Evolutionary conservation across 2,329 filamentous ascomycete species (phyloP).

Genomic region (Colletotrichum sp.): DNA sequence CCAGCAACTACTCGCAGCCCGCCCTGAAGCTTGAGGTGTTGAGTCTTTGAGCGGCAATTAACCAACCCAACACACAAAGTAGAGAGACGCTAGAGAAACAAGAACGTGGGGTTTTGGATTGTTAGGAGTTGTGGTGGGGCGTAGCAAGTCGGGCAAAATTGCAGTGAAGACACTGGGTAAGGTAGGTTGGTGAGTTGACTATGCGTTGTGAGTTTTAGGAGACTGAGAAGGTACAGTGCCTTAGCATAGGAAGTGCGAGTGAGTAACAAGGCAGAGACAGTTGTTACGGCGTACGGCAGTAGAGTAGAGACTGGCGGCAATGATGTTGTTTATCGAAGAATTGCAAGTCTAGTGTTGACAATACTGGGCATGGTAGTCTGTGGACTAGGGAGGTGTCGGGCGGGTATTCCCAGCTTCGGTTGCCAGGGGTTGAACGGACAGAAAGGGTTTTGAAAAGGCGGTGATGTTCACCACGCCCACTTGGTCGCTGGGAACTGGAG

Average conservation of each 20-base stretch:
- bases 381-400: background rate
- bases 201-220: background rate
- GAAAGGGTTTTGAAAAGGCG: slow-evolving; percentile 4
- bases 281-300: background rate
- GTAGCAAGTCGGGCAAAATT: background rate
- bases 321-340: background rate
- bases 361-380: no score
- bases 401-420: background rate
- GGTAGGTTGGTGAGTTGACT: background rate
- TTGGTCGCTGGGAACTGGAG: background rate
- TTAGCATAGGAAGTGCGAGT: background rate
- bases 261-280: background rate
- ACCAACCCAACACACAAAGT: background rate
- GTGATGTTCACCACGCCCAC: slow-evolving; percentile 6
- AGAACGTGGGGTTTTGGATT: background rate
- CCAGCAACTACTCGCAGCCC: background rate
- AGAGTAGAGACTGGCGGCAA: background rate
- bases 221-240: background rate
- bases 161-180: background rate
- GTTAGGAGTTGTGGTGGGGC: background rate
- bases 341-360: background rate
- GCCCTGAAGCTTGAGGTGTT: background rate
- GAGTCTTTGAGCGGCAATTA: background rate
- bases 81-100: background rate
- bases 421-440: background rate